phyloP scores from a whole-genome alignment of 495 filamentous ascomycete genomes.

The Hypomontagnella submonticulosa region DNA sequence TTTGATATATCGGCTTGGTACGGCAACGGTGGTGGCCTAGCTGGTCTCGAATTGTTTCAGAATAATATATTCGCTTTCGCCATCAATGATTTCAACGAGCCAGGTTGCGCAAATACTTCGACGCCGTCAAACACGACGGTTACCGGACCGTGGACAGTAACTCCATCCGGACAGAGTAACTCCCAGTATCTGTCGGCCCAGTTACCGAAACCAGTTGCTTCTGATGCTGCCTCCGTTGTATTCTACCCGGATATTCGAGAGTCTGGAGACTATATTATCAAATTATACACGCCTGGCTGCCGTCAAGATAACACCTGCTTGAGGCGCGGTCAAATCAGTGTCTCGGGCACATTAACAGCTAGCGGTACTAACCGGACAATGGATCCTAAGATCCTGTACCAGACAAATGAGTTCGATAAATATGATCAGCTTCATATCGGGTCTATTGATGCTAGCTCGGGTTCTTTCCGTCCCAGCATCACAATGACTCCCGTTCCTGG shows the following conservation, averaged over 20 bases:
- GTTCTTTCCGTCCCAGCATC: slow-evolving; percentile 80
- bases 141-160: slow-evolving; percentile 78
- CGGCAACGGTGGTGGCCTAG: slow-evolving; percentile 84
- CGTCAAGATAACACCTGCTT: slow-evolving; percentile 78
- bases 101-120: slow-evolving; percentile 74
- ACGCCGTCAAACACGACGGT: slow-evolving; percentile 71
- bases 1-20: slow-evolving; percentile 89
- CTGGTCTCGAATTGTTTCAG: slow-evolving; percentile 90
- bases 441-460: slow-evolving; percentile 78
- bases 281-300: slow-evolving; percentile 92
- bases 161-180: slow-evolving; percentile 68
- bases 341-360: slow-evolving; percentile 75
- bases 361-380: slow-evolving; percentile 57
- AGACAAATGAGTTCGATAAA: slow-evolving; percentile 95
- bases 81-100: slow-evolving; percentile 87
- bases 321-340: slow-evolving; percentile 78
- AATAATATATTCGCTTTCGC: slow-evolving; percentile 89
- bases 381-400: slow-evolving; percentile 69
- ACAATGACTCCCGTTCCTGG: slow-evolving; percentile 76
- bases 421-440: slow-evolving; percentile 91
- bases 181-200: slow-evolving; percentile 81
- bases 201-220: slow-evolving; percentile 62
- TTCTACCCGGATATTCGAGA: slow-evolving; percentile 89
- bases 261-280: slow-evolving; percentile 88
- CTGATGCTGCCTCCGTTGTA: slow-evolving; percentile 70